Percentiles rank a stretch among this genome's conserved stretches.
phyloP scores from a whole-genome alignment of 306 rosid species.

The Cotoneaster glaucophyllus region DNA sequence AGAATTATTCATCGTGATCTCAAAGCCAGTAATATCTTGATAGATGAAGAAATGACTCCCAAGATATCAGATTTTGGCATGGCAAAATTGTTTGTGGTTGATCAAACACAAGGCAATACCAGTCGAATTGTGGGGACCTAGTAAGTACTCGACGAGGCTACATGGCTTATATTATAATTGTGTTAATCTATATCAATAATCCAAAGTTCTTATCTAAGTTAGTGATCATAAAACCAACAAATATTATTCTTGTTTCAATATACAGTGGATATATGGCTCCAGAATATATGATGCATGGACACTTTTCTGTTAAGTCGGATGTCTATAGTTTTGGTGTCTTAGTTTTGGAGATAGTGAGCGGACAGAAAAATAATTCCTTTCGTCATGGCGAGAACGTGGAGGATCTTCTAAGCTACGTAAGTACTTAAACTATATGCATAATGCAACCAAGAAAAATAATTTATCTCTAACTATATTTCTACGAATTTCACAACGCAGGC shows the following conservation, averaged over 20 bases:
- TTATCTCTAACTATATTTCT: neutral
- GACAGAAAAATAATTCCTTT: neutral
- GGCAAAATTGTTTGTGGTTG: neutral
- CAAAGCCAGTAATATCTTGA: constrained; percentile 13
- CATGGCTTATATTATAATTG: neutral
- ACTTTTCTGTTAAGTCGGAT: neutral
- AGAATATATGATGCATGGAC: neutral
- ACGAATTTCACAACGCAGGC: neutral
- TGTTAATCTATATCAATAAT: neutral
- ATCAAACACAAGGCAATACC: constrained; percentile 10
- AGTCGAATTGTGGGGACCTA: constrained; percentile 14
- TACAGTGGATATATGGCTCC: neutral
- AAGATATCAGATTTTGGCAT: constrained; percentile 20
- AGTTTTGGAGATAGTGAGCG: neutral
- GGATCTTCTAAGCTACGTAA: neutral
- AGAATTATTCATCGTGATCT: neutral
- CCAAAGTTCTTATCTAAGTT: neutral
- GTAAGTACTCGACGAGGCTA: constrained; percentile 4
- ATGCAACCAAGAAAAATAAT: neutral
- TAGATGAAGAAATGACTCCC: constrained; percentile 19
- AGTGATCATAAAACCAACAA: neutral
- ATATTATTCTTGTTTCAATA: neutral
- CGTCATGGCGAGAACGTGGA: neutral
- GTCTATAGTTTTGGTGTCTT: neutral
- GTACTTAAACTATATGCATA: neutral